Evolutionary conservation across 148 eudicot species (phyloP).

Genomic region (Talinum fruticosum): DNA sequence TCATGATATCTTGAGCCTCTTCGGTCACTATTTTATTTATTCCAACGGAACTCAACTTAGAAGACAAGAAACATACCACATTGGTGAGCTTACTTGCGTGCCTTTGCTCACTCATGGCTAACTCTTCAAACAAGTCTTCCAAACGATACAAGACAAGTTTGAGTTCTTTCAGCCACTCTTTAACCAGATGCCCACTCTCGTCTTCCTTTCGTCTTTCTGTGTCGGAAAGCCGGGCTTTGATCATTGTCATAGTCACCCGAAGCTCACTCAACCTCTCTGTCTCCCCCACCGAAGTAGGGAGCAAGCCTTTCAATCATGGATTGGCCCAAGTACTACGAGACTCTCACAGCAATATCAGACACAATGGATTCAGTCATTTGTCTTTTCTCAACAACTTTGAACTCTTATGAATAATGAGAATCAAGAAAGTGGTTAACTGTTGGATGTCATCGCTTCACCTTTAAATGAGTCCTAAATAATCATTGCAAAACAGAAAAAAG

Average conservation of each 20-base stretch:
- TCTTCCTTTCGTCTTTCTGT: neutral
- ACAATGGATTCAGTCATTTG: neutral
- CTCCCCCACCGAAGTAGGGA: neutral
- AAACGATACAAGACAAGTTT: neutral
- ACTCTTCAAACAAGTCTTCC: conserved; percentile 5
- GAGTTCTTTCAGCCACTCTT: neutral
- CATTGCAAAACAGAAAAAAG: too few relatives aligned
- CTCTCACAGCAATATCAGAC: neutral
- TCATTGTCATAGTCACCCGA: neutral
- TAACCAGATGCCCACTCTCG: neutral
- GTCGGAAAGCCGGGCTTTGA: neutral
- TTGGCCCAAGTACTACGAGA: neutral
- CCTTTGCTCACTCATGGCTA: neutral
- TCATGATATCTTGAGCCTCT: neutral
- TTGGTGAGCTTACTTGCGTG: neutral
- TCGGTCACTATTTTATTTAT: neutral
- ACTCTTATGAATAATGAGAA: too few relatives aligned
- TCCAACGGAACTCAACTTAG: neutral
- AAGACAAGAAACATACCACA: neutral
- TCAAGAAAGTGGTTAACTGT: too few relatives aligned
- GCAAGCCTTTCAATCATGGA: neutral
- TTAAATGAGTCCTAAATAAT: too few relatives aligned
- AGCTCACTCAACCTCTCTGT: neutral
- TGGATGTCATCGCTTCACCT: too few relatives aligned
- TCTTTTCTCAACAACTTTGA: too few relatives aligned